These are phyloP conservation scores for Typha latifolia DNA, from an alignment of 176 grass and related monocot genomes.

Conservation along the genomic window DNA sequence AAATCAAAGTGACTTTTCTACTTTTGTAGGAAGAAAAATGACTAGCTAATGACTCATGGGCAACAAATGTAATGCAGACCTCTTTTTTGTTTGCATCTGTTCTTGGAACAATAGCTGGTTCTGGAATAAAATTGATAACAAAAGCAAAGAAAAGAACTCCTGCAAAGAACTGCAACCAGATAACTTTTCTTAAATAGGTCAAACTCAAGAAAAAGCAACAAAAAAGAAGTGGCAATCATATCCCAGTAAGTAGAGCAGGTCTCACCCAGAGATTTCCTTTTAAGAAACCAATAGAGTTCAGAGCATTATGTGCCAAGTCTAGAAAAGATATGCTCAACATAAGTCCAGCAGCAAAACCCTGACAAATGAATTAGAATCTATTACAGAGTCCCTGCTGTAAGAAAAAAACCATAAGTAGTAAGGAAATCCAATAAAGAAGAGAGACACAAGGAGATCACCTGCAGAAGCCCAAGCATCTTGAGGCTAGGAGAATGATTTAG, in stretches of 20 bases:
- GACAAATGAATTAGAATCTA: constrained; percentile 13
- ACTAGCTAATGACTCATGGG: not conserved
- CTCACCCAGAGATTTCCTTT: constrained; percentile 94
- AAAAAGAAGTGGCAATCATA: not conserved
- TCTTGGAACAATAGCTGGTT: constrained; percentile 47
- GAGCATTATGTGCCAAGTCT: constrained; percentile 88
- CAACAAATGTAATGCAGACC: constrained; percentile 25
- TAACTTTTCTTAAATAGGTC: not conserved
- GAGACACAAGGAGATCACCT: constrained; percentile 35
- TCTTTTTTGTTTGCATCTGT: constrained; percentile 35
- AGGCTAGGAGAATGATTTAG: constrained; percentile 64
- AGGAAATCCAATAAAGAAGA: not conserved
- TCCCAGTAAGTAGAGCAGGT: not conserved
- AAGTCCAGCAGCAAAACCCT: constrained; percentile 95
- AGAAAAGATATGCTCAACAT: constrained; percentile 97
- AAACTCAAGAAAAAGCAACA: not conserved
- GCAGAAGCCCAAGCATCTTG: constrained; percentile 82
- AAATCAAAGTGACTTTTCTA: constrained; percentile 22
- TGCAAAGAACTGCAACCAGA: constrained; percentile 58
- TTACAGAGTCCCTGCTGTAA: constrained; percentile 2
- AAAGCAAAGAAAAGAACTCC: constrained; percentile 86
- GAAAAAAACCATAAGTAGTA: constrained; percentile 1
- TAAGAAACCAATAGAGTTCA: constrained; percentile 94
- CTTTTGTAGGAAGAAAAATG: constrained; percentile 7
- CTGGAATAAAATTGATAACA: constrained; percentile 83